Evolutionary conservation across 306 rosid species (phyloP), one percentile per base, ranked within the genome.

Genomic region (Canavalia gladiata): DNA sequence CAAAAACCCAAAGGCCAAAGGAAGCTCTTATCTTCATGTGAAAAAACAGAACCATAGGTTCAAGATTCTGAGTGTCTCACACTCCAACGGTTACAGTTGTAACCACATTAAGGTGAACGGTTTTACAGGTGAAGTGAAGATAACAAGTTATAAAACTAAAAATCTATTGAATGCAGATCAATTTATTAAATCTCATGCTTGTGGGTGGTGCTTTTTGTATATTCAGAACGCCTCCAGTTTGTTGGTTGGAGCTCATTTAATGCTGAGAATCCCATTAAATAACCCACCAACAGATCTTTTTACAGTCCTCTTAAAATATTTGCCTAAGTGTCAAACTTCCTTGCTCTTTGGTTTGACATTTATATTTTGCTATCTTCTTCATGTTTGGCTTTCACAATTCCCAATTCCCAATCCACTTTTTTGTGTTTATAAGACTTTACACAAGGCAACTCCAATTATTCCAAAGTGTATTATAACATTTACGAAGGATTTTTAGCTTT

Each of bases 241-340:
- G 51, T 49, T 63, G 63, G 41, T 49, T 63, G 63, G 72, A 76
- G 50, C 28, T 49, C 30, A n/a, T 74, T 63, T 35, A 51, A 52
- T 77, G 54, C 28, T 66, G 45, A 77, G 55, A 41, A 77, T 77
- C 74, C 66, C 52, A 13, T 59, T 52, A 4, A 43, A 4, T 34
- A 11, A 42, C 41, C 60, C 57, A 58, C 45, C 67, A 56, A 74
- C 47, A 13, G 28, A 58, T 31, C 71, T 75, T 75, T 46, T 9
- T 30, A 18, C 50, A 18, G 11, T 47, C 50, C 4, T 34, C 81
- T 47, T 47, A 18, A 76, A 74, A 10, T 7, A 74, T 43, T 74
- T 74, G 43, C 41, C 56, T 0, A 2, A 43, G 31, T 65, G 74
- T 64, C 34, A 51, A 39, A 49, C 54, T 51, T 52, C 64, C 4